Percentiles rank a stretch among this genome's conserved stretches.
Conservation (phyloP, 2,329 filamentous ascomycete species). For the Monosporascus sp. region DNA sequence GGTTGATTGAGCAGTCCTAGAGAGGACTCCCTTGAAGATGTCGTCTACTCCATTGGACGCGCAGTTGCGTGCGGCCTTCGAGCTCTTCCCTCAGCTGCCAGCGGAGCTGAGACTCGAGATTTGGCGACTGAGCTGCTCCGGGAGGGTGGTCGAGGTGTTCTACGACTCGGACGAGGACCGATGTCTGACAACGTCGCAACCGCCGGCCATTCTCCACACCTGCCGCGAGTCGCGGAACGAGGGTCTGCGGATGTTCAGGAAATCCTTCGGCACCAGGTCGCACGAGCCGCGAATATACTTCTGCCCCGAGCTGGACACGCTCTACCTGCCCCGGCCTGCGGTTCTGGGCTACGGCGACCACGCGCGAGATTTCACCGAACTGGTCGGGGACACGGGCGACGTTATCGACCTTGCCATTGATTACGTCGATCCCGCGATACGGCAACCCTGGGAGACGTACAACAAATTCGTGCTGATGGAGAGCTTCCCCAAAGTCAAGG, state of each 20-base stretch:
- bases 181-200: conserved; percentile 32
- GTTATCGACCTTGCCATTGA: conserved; percentile 40
- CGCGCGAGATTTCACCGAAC: conserved; percentile 35
- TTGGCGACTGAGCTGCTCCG: conserved; percentile 32
- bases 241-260: conserved; percentile 33
- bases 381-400: conserved; percentile 30
- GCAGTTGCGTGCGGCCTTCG: conserved; percentile 16
- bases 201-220: conserved; percentile 36
- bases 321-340: conserved; percentile 35
- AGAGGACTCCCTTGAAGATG: conserved; percentile 3
- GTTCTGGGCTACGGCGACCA: conserved; percentile 37
- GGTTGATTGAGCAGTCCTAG: no score
- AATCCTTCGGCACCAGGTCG: conserved; percentile 29
- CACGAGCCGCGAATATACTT: conserved; percentile 27
- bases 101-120: conserved; percentile 36
- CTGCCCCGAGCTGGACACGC: conserved; percentile 25
- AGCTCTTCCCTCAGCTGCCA: conserved; percentile 31
- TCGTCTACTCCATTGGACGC: conserved; percentile 7
- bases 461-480: conserved; percentile 43
- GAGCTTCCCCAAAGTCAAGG: conserved; percentile 33
- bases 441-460: conserved; percentile 46
- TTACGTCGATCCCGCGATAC: conserved; percentile 37
- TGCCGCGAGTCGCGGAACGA: conserved; percentile 39
- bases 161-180: conserved; percentile 32
- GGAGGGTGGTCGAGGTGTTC: conserved; percentile 34